phyloP scores from a whole-genome alignment of 2,329 filamentous ascomycete genomes.

The Botrytis fragariae region DNA sequence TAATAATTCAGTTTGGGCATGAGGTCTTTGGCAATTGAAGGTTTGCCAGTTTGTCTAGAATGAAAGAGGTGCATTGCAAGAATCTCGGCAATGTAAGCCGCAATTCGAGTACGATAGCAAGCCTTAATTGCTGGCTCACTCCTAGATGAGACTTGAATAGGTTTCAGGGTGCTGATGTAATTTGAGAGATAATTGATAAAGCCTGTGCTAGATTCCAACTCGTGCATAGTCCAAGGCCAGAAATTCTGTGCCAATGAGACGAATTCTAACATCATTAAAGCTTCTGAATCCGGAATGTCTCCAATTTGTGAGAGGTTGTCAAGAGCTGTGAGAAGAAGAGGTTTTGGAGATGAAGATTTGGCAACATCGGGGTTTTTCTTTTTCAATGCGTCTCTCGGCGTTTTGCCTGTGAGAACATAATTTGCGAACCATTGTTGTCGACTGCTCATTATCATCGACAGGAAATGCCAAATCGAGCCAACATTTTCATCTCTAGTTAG shows the following conservation, averaged over 20 bases:
- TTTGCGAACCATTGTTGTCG: conserved; percentile 96
- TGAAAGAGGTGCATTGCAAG: conserved; percentile 89
- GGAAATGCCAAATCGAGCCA: conserved; percentile 75
- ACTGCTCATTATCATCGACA: conserved; percentile 81
- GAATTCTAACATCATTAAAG: conserved; percentile 79
- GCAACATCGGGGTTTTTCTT: conserved; percentile 42
- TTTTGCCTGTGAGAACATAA: conserved; percentile 83
- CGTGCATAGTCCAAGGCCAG: conserved; percentile 91
- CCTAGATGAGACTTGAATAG: conserved; percentile 52
- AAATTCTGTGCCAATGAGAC: conserved; percentile 85
- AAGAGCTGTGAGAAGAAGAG: conserved; percentile 73
- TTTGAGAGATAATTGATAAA: conserved; percentile 71
- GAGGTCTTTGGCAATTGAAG: conserved; percentile 65
- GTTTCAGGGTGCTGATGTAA: conserved; percentile 61
- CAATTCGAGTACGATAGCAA: conserved; percentile 66
- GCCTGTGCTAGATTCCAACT: conserved; percentile 67
- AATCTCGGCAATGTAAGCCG: conserved; percentile 81
- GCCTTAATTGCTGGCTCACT: conserved; percentile 46
- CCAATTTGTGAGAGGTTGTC: conserved; percentile 65
- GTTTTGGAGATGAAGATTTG: conserved; percentile 49
- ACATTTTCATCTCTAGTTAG: conserved; percentile 64
- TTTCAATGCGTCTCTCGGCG: conserved; percentile 72
- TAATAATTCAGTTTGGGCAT: conserved; percentile 77
- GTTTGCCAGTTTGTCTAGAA: conserved; percentile 71
- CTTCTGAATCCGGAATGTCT: conserved; percentile 61